Evolutionary conservation across 140 eudicot genomes (phyloP), one percentile per base, ranked within the genome.

Genomic region (Senecio squalidus): DNA sequence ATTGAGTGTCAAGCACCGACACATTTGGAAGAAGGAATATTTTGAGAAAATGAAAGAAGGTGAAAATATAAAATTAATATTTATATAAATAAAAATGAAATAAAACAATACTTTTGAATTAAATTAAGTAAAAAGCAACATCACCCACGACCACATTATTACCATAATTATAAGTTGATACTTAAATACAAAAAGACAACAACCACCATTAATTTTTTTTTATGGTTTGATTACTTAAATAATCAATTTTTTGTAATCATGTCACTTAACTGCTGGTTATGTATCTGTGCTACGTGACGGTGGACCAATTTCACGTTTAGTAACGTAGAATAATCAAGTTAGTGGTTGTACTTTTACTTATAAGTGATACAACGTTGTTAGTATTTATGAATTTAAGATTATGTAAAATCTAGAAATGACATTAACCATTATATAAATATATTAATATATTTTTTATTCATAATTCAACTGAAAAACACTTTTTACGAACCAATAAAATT

Each of bases 81-180:
- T 36, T 4, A 2, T 36, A 23, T 26, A n/a, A 23, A 33, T 10
- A 8, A 26, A 13, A 8, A 43, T 18, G 43, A 14, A 39, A 38
- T 0, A 27, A 31, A 18, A 11, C 7, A 46, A 4, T 10, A 6
- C 20, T 18, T 31, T n/a, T 16, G 11, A 55, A 18, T n/a, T 27
- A 36, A 55, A 27, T n/a, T 34, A 36, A 33, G 18, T 4, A 10
- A 34, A 69, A 52, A 38, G 56, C 56, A 61, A 43, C 75, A 60
- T 53, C 64, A 47, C 60, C 57, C 64, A 70, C 75, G 75, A 70
- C 75, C 69, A 39, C 63, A 70, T 70, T 70, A 70, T 70, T 29
- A 31, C 55, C 69, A 28, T 60, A 41, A 60, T 70, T 60, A 60
- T 54, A 28, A 60, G 46, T 50, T 53, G 26, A 23, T 34, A 50